Evolutionary conservation across 2,329 filamentous ascomycete genomes (phyloP), one percentile per base, ranked within the genome.

Genomic region (Trichophyton simii): DNA sequence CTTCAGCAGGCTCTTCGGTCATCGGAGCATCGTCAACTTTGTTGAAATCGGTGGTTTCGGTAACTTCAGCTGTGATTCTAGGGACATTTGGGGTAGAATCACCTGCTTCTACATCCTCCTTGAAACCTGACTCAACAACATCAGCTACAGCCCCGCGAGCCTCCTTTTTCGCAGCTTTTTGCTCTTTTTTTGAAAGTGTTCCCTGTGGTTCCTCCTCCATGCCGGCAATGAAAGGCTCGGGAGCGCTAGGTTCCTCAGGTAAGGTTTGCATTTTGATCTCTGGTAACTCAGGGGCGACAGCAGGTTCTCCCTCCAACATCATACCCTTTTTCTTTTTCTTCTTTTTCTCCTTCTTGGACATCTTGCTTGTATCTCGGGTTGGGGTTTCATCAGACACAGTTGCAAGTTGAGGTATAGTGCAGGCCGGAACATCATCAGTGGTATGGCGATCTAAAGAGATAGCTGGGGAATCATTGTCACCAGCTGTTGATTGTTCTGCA

Each of bases 261-360:
- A 22, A 25, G 4, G 3, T 41, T 34, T 42, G n/a, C 34, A 44
- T 42, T 9, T 38, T 22, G n/a, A 11, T 20, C 15, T 18, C 52
- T 36, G 52, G 52, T n/a, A 36, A 13, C n/a, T 55, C 52, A 18
- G 31, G 31, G 28, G 5, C 28, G 42, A 41, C 41, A 13, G 18
- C 25, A 28, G 44, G 8, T 13, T 60, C 48, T 38, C 42, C 48
- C 20, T 60, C 59, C 5, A 31, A 25, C 3, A 34, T 22, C 18
- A 38, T 20, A n/a, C 13, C 48, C 48, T 60, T 54, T 36, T 60
- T 62, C 15, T 28, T 60, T 20, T 60, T 60, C 28, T 57, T 57
- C 34, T 57, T n/a, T n/a, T 58, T 28, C 31, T 59, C 28, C 52
- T 48, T 31, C 31, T 46, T 42, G 31, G 34, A 22, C 41, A 13